These are phyloP conservation scores for Fusarium oxysporum DNA, from an alignment of 2,329 filamentous ascomycete genomes.

Conservation along the genomic window DNA sequence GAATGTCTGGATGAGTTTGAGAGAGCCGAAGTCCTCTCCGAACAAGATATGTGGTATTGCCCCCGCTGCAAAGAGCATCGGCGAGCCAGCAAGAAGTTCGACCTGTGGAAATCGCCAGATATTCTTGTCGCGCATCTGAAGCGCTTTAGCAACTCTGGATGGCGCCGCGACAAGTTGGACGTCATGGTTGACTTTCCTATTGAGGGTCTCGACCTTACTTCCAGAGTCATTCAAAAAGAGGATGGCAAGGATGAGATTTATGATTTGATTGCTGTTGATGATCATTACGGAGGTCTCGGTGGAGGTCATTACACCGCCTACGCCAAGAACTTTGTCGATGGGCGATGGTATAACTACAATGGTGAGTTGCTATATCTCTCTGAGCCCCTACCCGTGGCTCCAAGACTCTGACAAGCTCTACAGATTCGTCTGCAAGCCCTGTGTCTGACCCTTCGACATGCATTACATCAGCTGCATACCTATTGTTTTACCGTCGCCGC, in stretches of 20 bases:
- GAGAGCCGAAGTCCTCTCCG: constrained; percentile 91
- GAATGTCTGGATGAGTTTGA: constrained; percentile 96
- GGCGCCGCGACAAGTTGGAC: constrained; percentile 90
- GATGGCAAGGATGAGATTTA: constrained; percentile 87
- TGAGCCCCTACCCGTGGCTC: neutral
- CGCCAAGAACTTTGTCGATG: constrained; percentile 91
- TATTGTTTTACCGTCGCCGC: constrained; percentile 94
- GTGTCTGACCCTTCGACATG: constrained; percentile 70
- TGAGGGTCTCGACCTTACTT: constrained; percentile 84
- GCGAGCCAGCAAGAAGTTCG: constrained; percentile 93
- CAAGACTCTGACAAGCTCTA: constrained; percentile 53
- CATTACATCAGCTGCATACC: constrained; percentile 83
- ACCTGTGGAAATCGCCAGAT: constrained; percentile 96
- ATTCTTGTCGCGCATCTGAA: constrained; percentile 96
- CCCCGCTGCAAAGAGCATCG: constrained; percentile 94
- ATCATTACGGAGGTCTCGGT: constrained; percentile 92
- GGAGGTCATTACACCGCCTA: constrained; percentile 97
- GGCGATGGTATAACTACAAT: constrained; percentile 96
- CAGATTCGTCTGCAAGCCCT: constrained; percentile 80
- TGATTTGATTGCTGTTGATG: constrained; percentile 94
- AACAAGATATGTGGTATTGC: constrained; percentile 98
- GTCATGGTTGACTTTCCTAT: constrained; percentile 91
- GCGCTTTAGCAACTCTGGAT: constrained; percentile 87
- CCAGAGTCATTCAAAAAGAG: constrained; percentile 82
- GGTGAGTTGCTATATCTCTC: constrained; percentile 66